Percentiles rank a stretch among this genome's conserved stretches.
These are phyloP conservation scores for Pythium phragmiticola DNA, from an alignment of 352 stramenopile genomes.

Conservation along the genomic window DNA sequence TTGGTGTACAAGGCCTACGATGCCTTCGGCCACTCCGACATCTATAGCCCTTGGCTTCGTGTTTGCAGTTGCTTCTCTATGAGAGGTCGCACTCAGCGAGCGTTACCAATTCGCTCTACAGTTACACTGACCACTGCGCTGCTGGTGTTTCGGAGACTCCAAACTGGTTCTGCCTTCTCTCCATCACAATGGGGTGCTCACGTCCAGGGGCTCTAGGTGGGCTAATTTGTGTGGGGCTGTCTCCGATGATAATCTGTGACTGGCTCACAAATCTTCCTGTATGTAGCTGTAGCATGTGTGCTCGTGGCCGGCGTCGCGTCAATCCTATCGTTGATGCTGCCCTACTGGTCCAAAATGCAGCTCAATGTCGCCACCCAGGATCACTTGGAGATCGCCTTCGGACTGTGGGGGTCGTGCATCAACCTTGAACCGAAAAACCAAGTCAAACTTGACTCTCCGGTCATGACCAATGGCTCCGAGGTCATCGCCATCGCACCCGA, in stretches of 20 bases:
- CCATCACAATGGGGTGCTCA: constrained; percentile 43
- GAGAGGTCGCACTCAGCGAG: constrained; percentile 9
- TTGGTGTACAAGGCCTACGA: neutral
- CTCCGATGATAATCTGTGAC: neutral
- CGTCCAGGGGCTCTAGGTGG: constrained; percentile 43
- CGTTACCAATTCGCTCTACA: neutral
- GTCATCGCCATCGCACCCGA: constrained; percentile 24
- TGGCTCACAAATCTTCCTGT: neutral
- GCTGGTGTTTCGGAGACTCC: neutral
- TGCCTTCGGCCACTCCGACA: neutral
- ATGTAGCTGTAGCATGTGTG: constrained; percentile 37
- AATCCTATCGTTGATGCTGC: constrained; percentile 41
- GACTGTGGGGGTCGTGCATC: constrained; percentile 56
- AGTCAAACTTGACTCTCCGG: constrained; percentile 8
- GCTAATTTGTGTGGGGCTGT: neutral
- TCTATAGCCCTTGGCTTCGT: no score
- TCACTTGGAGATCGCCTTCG: constrained; percentile 44
- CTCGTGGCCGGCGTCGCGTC: constrained; percentile 35
- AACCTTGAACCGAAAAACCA: constrained; percentile 36
- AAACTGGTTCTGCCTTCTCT: neutral
- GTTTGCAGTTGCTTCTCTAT: neutral
- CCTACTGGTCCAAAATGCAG: constrained; percentile 49
- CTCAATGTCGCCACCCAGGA: constrained; percentile 7
- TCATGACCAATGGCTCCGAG: constrained; percentile 25
- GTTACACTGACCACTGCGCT: constrained; percentile 1